Evolutionary conservation across 2,329 filamentous ascomycete genomes (phyloP), one percentile per base, ranked within the genome.

Genomic region (Hirsutella rhossiliensis): DNA sequence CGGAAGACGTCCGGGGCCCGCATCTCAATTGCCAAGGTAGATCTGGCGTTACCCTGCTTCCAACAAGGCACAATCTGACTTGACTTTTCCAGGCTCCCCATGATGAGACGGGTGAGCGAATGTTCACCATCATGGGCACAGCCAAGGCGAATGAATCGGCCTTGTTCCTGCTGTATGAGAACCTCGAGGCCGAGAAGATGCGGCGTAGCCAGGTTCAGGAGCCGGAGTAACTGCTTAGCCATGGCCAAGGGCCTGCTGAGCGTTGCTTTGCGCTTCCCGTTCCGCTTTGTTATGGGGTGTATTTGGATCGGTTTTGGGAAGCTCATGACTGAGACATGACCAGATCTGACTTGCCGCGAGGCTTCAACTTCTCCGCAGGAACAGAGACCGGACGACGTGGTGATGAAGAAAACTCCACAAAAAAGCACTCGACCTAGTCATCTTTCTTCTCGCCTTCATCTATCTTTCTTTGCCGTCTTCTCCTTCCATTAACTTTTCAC

Each of bases 41-140:
- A 65, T 41, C 44, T 7, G 11, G n/a, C 15, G 5, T 37, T 11
- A 11, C 9, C n/a, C 9, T 37, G 11, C 9, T 18, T 11, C 34
- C 18, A 2, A n/a, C 9, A 37, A 5, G 8, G 12, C 13, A 3
- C 34, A 11, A 11, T 17, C 34, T 37, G n/a, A 37, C 34, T 15
- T 4, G 31, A 37, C n/a, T 18, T 7, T 17, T 37, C 15, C 44
- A 81, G 76, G 83, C 89, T 40, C 87, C 92, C 45, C 92, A 98
- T 59, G 92, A 98, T 56, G 92, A 97, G 54, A 94, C 87, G 48
- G 92, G 92, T 53, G 92, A 98, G 75, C 83, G 92, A 58, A 98
- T 98, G 92, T 98, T 98, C 71, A 98, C 92, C 59, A 98, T 98
- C 62, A 96, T 94, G 77, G 92, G 92, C 54, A 94, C 86, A 48